Evolutionary conservation across 2,329 filamentous ascomycete species (phyloP).

Genomic region (Fusarium gaditjirri): DNA sequence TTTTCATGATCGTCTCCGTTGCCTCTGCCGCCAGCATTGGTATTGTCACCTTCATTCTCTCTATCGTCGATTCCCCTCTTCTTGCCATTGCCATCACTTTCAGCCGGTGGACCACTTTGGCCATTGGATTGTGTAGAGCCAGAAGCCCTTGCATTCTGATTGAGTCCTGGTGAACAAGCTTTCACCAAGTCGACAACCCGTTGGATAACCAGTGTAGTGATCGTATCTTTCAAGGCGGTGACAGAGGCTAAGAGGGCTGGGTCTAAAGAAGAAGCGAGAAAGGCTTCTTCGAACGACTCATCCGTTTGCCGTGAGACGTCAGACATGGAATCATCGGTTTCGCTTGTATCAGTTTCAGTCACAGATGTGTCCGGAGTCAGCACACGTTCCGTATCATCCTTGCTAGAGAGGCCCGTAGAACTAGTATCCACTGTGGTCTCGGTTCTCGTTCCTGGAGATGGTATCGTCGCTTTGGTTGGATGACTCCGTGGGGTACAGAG

Average conservation of each 20-base stretch:
- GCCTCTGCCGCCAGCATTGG: background rate
- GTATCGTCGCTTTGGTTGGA: background rate
- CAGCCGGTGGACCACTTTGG: background rate
- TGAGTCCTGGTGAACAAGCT: background rate
- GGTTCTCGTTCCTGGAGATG: background rate
- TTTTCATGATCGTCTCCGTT: conserved; percentile 30
- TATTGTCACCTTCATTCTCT: background rate
- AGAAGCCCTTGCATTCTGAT: background rate
- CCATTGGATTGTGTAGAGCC: background rate
- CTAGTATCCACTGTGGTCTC: background rate
- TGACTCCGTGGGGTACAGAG: background rate
- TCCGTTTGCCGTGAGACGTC: conserved; percentile 21
- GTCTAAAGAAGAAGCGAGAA: conserved; percentile 13
- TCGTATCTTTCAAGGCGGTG: conserved; percentile 17
- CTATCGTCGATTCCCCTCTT: conserved; percentile 22
- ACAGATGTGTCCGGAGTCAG: conserved; percentile 13
- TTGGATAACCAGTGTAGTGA: conserved; percentile 2
- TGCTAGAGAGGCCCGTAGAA: background rate
- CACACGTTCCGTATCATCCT: background rate
- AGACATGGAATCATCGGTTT: conserved; percentile 21
- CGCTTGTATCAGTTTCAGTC: conserved; percentile 10
- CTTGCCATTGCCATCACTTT: background rate
- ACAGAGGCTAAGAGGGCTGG: background rate
- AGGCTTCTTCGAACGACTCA: conserved; percentile 23
- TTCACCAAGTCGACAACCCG: conserved; percentile 14